Evolutionary conservation across 345 rosid genomes (phyloP), one percentile per base, ranked within the genome.

Genomic region (Euphorbia lathyris): DNA sequence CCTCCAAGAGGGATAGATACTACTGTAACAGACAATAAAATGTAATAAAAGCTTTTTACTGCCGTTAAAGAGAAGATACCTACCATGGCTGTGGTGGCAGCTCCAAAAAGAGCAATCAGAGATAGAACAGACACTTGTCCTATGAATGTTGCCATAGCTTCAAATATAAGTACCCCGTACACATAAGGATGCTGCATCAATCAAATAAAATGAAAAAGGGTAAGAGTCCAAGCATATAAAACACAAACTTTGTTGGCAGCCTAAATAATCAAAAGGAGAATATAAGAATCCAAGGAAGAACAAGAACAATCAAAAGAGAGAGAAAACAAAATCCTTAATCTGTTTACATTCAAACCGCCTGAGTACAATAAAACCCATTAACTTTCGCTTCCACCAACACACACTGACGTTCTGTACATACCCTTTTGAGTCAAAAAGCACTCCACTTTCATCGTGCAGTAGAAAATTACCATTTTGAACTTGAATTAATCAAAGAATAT

Each of bases 61-160:
- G n/a, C n/a, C n/a, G n/a, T n/a, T n/a, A n/a, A 34, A 34, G 38
- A 34, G 38, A 32, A 34, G n/a, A 6, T 1, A 55, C 9, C 70
- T 86, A 95, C 99, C 93, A 95, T 88, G 50, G 99, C 97, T 29
- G 99, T 95, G 23, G 93, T 87, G 26, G 99, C 97, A 17, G 99
- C 99, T 53, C 99, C 97, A 10, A 92, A 95, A 66, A 95, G 79
- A 55, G 99, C 97, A 63, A 90, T 90, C 72, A 95, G 97, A 5
- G 97, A 95, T 53, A 95, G 68, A 67, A 92, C 99, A 13, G 99
- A 92, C 58, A 92, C 90, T 82, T 95, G 97, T 34, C 99, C 97
- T 6, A 95, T 78, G 79, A 92, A 92, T 13, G 97, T 95, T 51
- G 97, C 97, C 97, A 92, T 82, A 42, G 99, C 97, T 86, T 92